phyloP scores from a whole-genome alignment of 129 eudicot species.

The Flaveria ramosissima region DNA sequence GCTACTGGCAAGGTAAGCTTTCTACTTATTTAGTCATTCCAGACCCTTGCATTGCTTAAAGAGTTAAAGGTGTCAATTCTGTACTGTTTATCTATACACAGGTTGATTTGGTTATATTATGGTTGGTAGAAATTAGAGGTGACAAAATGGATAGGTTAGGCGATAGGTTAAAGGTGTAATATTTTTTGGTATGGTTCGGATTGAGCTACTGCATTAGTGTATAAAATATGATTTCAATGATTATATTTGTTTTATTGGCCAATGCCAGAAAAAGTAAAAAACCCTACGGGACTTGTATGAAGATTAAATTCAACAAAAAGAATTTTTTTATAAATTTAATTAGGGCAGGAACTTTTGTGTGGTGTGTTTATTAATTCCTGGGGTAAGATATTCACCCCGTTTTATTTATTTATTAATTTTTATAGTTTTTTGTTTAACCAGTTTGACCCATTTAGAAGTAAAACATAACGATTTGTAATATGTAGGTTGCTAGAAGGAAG shows the following conservation, averaged over 20 bases:
- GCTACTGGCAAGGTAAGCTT: conserved; percentile 75
- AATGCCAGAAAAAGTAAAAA: background rate
- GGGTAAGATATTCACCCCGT: background rate
- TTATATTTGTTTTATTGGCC: background rate
- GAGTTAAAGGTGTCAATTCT: background rate
- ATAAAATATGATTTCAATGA: background rate
- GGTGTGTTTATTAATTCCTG: background rate
- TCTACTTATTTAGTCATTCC: background rate
- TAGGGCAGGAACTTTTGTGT: background rate
- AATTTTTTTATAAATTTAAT: background rate
- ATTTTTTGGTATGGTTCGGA: background rate
- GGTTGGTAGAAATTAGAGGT: background rate
- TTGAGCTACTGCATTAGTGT: background rate
- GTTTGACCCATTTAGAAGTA: background rate
- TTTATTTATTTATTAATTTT: background rate
- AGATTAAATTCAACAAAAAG: too few relatives aligned
- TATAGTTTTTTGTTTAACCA: background rate
- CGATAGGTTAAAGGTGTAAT: background rate
- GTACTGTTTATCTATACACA: background rate
- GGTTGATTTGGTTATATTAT: background rate
- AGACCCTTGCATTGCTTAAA: conserved; percentile 3
- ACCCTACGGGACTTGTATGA: background rate
- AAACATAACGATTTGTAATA: background rate
- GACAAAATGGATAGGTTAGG: background rate
- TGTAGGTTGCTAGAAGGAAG: conserved; percentile 75